phyloP scores from a whole-genome alignment of 2,329 filamentous ascomycete genomes.

The Aspergillus sp. region DNA sequence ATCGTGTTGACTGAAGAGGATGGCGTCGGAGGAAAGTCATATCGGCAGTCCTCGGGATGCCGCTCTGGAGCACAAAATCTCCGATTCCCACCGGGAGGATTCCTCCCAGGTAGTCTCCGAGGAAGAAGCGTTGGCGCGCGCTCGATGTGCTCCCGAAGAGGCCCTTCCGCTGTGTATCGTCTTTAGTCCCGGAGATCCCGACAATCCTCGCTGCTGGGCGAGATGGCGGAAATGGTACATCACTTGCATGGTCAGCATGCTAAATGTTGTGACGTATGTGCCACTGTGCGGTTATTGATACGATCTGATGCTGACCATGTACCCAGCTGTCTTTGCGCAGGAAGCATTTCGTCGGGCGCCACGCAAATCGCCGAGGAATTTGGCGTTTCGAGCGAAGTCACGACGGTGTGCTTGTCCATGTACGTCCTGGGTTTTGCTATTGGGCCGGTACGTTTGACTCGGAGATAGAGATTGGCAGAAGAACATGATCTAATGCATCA shows the following conservation, averaged over 20 bases:
- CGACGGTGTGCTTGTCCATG: conserved; percentile 32
- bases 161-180: conserved; percentile 23
- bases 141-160: conserved; percentile 21
- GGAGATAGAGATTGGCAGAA: too few relatives aligned
- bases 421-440: conserved; percentile 30
- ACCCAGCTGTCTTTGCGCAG: conserved; percentile 25
- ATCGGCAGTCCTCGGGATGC: background rate
- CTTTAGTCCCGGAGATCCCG: conserved; percentile 21
- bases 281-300: background rate
- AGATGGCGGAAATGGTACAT: conserved; percentile 43
- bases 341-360: conserved; percentile 28
- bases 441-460: conserved; percentile 18
- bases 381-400: conserved; percentile 28
- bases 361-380: conserved; percentile 25
- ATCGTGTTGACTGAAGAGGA: background rate
- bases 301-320: background rate
- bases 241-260: conserved; percentile 37
- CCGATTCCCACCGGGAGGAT: conserved; percentile 12
- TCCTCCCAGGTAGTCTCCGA: conserved; percentile 18
- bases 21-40: background rate
- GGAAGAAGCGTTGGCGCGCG: conserved; percentile 24
- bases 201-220: conserved; percentile 44
- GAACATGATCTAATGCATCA: conserved; percentile 66
- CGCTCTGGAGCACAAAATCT: conserved; percentile 13
- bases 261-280: conserved; percentile 31